Base-by-base conservation (phyloP, 208 protist species). In the Trypanosoma rangeli region DNA sequence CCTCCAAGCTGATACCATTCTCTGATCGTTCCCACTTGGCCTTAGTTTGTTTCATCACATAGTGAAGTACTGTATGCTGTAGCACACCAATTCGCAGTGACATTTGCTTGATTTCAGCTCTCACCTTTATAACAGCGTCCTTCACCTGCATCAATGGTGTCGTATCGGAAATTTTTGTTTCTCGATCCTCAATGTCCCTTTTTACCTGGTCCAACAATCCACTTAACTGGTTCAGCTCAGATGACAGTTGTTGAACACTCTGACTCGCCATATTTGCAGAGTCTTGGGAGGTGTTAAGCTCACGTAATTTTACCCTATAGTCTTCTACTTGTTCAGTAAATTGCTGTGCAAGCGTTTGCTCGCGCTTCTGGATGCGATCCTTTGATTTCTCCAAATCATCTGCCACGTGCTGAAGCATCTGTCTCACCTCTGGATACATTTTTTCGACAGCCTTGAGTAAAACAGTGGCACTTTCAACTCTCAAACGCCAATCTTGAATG, bases 101-200 rank as follows among this genome's bases (percentile, higher is more conserved):
- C 92, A 97, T 97, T 55, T 93, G 85, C 52, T 94, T 94, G 26
- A 94, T 97, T 73, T 97, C 89, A 0, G 76, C 74, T 44, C 89
- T 83, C n/a, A 97, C 81, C 64, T 94, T 94, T 3, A 76, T 78
- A 7, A 94, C 87, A 13, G 85, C 92, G 56, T 93, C 89, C 76
- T 97, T 97, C 29, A 97, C 87, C 48, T 94, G 83, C 69, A 97
- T 94, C 22, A 97, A 72, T 5, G 92, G 92, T 26, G 87, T 94
- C 24, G 89, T 93, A 64, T 97, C 92, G 5, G 87, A 94, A 55
- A 94, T 92, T 78, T 91, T 94, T 20, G 89, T 65, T 56, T 97
- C 87, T 16, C 89, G 71, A 59, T 97, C 92, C 46, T 92, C 85
- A 57, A 93, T 97, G 56, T 94, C 83, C 57, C 75, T 74, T 70